Base-by-base conservation (phyloP, 75 land plant species). In the Cunninghamia lanceolata region DNA sequence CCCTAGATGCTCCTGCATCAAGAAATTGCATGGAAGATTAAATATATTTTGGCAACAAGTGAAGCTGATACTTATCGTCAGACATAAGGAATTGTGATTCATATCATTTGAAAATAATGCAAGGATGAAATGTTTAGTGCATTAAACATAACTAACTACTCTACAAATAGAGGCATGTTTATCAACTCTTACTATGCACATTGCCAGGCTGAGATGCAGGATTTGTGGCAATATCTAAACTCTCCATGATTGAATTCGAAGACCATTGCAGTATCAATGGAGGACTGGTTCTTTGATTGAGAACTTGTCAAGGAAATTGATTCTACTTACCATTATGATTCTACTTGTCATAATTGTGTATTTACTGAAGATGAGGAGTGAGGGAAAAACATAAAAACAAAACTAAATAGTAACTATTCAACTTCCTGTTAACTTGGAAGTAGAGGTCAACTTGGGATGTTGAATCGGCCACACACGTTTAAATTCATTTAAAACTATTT, bases 121-220 rank as follows among this genome's bases (percentile, higher is more conserved):
- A 52, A 52, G 53, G 53, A 6, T 52, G 76, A 87, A 19, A 84
- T 94, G n/a, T 56, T 94, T 6, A 83, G 17, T 32, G 92, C 93
- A 82, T 15, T 94, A 63, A 73, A 46, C 16, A 85, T 66, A 11
- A 13, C 80, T 2, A 82, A 45, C 1, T 83, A 34, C 28, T 87
- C 91, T n/a, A 2, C 76, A n/a, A 43, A 86, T 0, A 88, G 75
- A 71, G 95, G 95, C 8, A 30, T 91, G 85, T 94, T 91, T 82
- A 92, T 94, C 36, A 87, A 94, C 63, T 92, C 93, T 0, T 94
- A 93, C 83, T 94, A 87, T 85, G 91, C 93, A 9, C 95, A 94
- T 52, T 89, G 93, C 90, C 95, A 92, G 70, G 53, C 90, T 9
- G 90, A 81, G 68, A 83, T 7, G 68, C 93, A 89, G 77, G 89